These are phyloP conservation scores for Pseudomonodictys pantanalensis DNA, from an alignment of 495 filamentous ascomycete genomes.

Conservation along the genomic window DNA sequence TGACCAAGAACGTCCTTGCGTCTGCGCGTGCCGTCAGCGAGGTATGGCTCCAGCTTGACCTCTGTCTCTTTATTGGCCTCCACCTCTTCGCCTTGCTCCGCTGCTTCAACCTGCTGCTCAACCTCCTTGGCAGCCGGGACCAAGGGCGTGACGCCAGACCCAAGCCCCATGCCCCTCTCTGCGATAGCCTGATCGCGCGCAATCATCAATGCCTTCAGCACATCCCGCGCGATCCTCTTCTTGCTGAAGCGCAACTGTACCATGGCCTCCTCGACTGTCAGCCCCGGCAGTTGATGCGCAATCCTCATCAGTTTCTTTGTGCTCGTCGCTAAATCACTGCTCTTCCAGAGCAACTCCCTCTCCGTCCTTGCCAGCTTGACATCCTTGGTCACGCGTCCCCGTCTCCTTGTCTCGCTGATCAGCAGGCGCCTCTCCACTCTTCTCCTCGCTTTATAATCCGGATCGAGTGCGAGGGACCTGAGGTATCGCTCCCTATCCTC, in stretches of 20 bases:
- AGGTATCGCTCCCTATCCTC: neutral
- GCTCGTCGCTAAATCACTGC: constrained; percentile 69
- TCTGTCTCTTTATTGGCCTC: neutral
- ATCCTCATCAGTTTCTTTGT: constrained; percentile 84
- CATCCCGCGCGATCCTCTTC: constrained; percentile 86
- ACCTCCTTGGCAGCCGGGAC: neutral
- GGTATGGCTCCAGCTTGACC: neutral
- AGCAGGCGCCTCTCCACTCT: constrained; percentile 83
- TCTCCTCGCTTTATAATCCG: constrained; percentile 60
- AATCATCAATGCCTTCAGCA: constrained; percentile 69
- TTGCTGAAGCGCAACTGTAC: constrained; percentile 91
- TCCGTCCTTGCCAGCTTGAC: constrained; percentile 70
- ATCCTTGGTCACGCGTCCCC: constrained; percentile 62
- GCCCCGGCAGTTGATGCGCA: constrained; percentile 83
- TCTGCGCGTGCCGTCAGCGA: neutral
- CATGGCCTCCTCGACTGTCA: constrained; percentile 88
- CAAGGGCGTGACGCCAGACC: constrained; percentile 24
- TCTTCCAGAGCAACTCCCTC: constrained; percentile 61
- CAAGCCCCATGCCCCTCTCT: constrained; percentile 80
- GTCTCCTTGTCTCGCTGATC: constrained; percentile 62
- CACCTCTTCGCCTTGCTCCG: neutral
- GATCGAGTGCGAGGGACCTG: constrained; percentile 55
- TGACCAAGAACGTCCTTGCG: too few relatives aligned
- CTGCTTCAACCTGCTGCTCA: neutral
- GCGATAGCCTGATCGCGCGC: constrained; percentile 77